Evolutionary conservation across 805 yeast genomes (phyloP).

Genomic region (Clavispora carvajalis): DNA sequence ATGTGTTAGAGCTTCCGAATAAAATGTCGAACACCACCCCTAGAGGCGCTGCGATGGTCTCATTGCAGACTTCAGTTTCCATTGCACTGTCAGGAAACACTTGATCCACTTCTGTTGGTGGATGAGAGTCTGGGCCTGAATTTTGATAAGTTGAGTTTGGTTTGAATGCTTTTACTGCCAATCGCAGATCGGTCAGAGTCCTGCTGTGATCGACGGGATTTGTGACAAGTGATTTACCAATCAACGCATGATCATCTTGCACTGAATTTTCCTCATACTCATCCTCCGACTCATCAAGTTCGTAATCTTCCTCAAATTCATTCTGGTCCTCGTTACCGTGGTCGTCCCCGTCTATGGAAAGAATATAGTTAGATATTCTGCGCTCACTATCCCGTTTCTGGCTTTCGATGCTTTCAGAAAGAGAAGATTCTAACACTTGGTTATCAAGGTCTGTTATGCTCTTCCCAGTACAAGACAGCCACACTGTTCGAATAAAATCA

Average conservation of each 20-base stretch:
- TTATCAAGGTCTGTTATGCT: constrained; percentile 10
- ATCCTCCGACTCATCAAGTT: neutral
- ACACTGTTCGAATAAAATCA: constrained; percentile 61
- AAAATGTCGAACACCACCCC: constrained; percentile 56
- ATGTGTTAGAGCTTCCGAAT: constrained; percentile 52
- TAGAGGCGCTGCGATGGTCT: constrained; percentile 53
- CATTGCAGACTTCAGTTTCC: constrained; percentile 55
- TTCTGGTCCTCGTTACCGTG: constrained; percentile 6
- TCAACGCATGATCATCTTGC: neutral
- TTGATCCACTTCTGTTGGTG: constrained; percentile 33
- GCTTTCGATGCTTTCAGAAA: neutral
- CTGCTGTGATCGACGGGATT: neutral
- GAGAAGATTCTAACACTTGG: constrained; percentile 1
- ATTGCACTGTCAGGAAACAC: constrained; percentile 21
- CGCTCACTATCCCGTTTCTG: constrained; percentile 1
- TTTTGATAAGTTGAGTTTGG: constrained; percentile 31
- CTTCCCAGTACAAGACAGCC: constrained; percentile 41
- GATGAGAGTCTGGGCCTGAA: constrained; percentile 41
- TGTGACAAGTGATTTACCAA: neutral
- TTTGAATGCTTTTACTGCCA: neutral
- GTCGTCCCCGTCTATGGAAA: constrained; percentile 15
- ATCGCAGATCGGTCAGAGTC: neutral
- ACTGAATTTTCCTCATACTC: neutral
- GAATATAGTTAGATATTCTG: constrained; percentile 11
- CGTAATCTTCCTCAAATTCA: constrained; percentile 5